Evolutionary conservation across 108 stramenopile genomes (phyloP).

Genomic region (Hondaea fermentalgiana): DNA sequence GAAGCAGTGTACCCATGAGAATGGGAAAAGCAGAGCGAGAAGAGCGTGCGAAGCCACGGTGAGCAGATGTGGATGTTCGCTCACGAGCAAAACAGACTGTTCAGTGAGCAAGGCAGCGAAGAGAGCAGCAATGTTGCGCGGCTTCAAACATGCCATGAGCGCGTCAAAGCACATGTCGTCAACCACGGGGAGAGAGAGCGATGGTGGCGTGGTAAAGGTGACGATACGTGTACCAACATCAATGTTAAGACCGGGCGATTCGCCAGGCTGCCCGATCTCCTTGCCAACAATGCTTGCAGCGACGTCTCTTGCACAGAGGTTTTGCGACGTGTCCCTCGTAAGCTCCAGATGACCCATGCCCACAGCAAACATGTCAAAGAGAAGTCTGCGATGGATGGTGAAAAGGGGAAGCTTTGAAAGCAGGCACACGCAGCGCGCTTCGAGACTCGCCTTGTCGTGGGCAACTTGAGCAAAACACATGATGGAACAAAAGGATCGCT

Average conservation of each 20-base stretch:
- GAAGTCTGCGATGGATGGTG: not conserved
- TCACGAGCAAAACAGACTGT: not conserved
- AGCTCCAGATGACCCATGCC: not conserved
- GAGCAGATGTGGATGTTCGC: not conserved
- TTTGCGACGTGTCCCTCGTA: not conserved
- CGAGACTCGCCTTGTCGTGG: not conserved
- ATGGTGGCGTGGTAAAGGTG: not conserved
- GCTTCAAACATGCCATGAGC: not conserved
- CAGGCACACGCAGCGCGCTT: not conserved
- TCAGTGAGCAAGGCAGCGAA: not conserved
- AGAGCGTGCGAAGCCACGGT: not conserved
- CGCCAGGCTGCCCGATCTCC: not conserved
- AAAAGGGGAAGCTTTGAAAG: not conserved
- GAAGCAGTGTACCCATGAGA: not conserved
- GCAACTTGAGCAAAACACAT: not conserved
- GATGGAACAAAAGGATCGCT: not conserved
- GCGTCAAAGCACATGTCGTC: constrained; percentile 13
- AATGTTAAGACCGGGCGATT: not conserved
- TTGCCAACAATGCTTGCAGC: not conserved
- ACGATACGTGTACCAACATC: not conserved
- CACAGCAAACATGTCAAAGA: constrained; percentile 6
- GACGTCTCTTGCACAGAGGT: not conserved
- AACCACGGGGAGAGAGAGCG: not conserved
- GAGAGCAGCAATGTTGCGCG: not conserved
- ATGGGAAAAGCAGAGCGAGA: not conserved